Conservation (phyloP, 306 rosid species). For the Echinosophora koreensis region DNA sequence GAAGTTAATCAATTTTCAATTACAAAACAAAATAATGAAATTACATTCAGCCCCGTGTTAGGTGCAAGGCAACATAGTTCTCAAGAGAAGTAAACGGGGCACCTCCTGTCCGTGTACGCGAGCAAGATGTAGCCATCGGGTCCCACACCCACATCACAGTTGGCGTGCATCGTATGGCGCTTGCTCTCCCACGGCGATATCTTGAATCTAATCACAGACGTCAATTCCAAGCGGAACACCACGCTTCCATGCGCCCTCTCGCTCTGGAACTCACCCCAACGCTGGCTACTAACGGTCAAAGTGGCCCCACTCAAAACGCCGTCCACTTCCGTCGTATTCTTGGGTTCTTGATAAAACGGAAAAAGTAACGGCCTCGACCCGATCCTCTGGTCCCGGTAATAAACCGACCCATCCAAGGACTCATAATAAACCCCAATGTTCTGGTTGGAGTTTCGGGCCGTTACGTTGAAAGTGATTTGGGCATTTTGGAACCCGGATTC, state of each 20-base stretch:
- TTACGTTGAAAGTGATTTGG: constrained; percentile 52
- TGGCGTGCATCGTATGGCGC: constrained; percentile 77
- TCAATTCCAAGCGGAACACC: constrained; percentile 68
- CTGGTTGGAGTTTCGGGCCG: constrained; percentile 81
- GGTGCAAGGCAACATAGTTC: background rate
- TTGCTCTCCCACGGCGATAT: constrained; percentile 69
- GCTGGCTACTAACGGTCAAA: constrained; percentile 58
- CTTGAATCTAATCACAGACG: constrained; percentile 66
- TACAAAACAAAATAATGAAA: background rate
- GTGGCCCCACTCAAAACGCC: constrained; percentile 60
- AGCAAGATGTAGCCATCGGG: constrained; percentile 67
- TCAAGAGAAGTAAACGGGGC: constrained; percentile 81
- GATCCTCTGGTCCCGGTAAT: constrained; percentile 65
- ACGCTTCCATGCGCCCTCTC: constrained; percentile 71
- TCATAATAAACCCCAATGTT: constrained; percentile 70
- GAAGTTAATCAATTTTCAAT: too few species aligned
- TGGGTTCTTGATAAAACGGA: constrained; percentile 72
- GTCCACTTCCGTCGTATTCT: constrained; percentile 59
- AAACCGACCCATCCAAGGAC: constrained; percentile 63
- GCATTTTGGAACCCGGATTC: constrained; percentile 59
- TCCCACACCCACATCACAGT: constrained; percentile 74
- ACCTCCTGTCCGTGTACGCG: constrained; percentile 58
- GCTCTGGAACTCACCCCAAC: constrained; percentile 68
- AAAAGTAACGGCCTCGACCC: constrained; percentile 56
- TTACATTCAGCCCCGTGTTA: background rate